phyloP scores from a whole-genome alignment of 225 moss, liverwort and hornwort species.

The Bryum argenteum region DNA sequence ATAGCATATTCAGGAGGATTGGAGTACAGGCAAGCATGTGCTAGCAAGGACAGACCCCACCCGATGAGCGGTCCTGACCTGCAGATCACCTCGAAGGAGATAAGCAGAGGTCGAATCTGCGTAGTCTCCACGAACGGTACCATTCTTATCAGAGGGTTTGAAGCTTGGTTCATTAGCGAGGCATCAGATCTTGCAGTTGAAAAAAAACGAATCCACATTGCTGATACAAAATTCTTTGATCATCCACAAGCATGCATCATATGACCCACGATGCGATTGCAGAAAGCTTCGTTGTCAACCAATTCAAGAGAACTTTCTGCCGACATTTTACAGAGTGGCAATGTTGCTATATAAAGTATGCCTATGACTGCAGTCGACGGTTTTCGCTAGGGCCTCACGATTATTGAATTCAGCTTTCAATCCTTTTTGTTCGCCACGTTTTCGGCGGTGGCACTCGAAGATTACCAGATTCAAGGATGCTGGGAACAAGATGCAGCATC shows the following conservation, averaged over 20 bases:
- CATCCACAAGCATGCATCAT: conserved; percentile 2
- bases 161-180: conserved; percentile 65
- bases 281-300: too few species aligned
- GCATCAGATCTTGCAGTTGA: conserved; percentile 64
- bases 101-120: conserved; percentile 73
- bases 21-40: conserved; percentile 67
- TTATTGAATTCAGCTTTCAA: conserved; percentile 13
- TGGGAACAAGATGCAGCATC: conserved; percentile 21
- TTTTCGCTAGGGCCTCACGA: too few species aligned
- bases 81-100: conserved; percentile 63
- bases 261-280: too few species aligned
- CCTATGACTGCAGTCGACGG: too few species aligned
- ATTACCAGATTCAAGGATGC: conserved; percentile 24
- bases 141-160: conserved; percentile 69
- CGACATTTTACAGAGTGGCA: too few species aligned
- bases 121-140: conserved; percentile 64
- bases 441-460: conserved; percentile 26
- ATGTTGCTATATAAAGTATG: too few species aligned
- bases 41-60: conserved; percentile 73
- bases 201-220: conserved; percentile 72
- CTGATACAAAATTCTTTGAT: conserved; percentile 49
- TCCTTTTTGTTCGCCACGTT: conserved; percentile 34
- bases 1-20: conserved; percentile 57
- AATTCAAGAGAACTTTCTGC: too few species aligned
- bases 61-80: conserved; percentile 66